These are phyloP conservation scores for Penicillium coprophilum DNA, from an alignment of 495 filamentous ascomycete genomes.

Conservation along the genomic window DNA sequence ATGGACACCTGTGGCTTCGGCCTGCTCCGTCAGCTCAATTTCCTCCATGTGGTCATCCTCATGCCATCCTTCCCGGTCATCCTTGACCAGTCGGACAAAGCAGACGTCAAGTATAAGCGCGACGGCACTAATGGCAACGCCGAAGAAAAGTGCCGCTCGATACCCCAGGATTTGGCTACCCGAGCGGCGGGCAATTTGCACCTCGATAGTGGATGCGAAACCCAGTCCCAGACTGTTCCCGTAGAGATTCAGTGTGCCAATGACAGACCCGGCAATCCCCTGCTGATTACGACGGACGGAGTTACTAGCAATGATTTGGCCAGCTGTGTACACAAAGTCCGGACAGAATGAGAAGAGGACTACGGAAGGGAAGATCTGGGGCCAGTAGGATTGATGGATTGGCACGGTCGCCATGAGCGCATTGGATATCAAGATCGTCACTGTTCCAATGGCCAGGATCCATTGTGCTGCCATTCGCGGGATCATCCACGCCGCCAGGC, in stretches of 20 bases:
- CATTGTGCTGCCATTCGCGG: constrained; percentile 49
- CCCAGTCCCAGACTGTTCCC: constrained; percentile 50
- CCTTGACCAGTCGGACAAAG: constrained; percentile 42
- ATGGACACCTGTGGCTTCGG: constrained; percentile 21
- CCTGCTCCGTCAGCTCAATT: constrained; percentile 21
- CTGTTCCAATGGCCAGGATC: constrained; percentile 49
- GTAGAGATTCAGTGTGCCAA: constrained; percentile 49
- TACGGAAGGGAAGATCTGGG: constrained; percentile 49
- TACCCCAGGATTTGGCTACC: constrained; percentile 34
- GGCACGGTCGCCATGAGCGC: constrained; percentile 51
- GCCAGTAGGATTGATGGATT: constrained; percentile 51
- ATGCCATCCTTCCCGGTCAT: constrained; percentile 44
- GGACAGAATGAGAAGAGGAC: constrained; percentile 47
- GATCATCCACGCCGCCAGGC: constrained; percentile 50
- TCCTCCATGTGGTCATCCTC: constrained; percentile 25
- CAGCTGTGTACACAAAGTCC: constrained; percentile 52
- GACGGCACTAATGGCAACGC: constrained; percentile 40
- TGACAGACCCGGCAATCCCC: constrained; percentile 49
- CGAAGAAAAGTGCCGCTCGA: constrained; percentile 44
- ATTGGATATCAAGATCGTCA: constrained; percentile 38
- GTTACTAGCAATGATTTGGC: constrained; percentile 57
- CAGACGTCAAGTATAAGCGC: constrained; percentile 41
- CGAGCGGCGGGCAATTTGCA: constrained; percentile 23
- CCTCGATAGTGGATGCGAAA: constrained; percentile 52
- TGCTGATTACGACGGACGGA: constrained; percentile 49